These are phyloP conservation scores for Mayamaea pseudoterrestris DNA, from an alignment of 108 stramenopile genomes.

Conservation along the genomic window DNA sequence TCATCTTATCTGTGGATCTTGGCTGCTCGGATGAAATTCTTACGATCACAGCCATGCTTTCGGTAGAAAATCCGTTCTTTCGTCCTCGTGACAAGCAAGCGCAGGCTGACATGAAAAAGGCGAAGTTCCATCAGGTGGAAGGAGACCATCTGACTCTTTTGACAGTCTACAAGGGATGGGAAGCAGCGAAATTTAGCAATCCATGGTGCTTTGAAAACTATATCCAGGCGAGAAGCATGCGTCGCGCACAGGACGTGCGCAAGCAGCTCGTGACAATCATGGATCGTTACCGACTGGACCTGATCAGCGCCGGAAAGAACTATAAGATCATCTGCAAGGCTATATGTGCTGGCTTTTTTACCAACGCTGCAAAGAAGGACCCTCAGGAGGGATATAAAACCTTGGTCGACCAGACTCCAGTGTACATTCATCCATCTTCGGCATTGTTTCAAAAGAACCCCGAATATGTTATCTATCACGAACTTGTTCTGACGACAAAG, in stretches of 20 bases:
- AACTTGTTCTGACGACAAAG: conserved; percentile 96
- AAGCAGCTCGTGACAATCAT: conserved; percentile 98
- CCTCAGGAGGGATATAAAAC: conserved; percentile 98
- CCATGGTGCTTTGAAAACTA: conserved; percentile 99
- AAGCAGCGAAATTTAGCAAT: conserved; percentile 83
- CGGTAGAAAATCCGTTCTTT: conserved; percentile 96
- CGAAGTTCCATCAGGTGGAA: conserved; percentile 98
- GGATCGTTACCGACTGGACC: conserved; percentile 93
- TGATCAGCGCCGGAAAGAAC: conserved; percentile 92
- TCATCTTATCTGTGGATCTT: conserved; percentile 88
- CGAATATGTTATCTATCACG: conserved; percentile 97
- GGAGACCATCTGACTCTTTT: conserved; percentile 97
- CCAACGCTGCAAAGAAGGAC: conserved; percentile 97
- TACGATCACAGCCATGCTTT: conserved; percentile 93
- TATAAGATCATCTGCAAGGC: conserved; percentile 94
- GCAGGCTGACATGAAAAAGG: conserved; percentile 98
- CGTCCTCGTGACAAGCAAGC: conserved; percentile 97
- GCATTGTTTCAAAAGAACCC: conserved; percentile 98
- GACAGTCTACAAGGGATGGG: conserved; percentile 96
- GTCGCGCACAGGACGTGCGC: conserved; percentile 95
- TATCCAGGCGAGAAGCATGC: conserved; percentile 93
- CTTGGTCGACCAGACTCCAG: conserved; percentile 93
- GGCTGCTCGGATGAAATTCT: conserved; percentile 97
- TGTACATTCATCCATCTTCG: conserved; percentile 95
- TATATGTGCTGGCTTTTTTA: conserved; percentile 96